Evolutionary conservation across 495 filamentous ascomycete species (phyloP).

Genomic region (Trichoderma parareesei): DNA sequence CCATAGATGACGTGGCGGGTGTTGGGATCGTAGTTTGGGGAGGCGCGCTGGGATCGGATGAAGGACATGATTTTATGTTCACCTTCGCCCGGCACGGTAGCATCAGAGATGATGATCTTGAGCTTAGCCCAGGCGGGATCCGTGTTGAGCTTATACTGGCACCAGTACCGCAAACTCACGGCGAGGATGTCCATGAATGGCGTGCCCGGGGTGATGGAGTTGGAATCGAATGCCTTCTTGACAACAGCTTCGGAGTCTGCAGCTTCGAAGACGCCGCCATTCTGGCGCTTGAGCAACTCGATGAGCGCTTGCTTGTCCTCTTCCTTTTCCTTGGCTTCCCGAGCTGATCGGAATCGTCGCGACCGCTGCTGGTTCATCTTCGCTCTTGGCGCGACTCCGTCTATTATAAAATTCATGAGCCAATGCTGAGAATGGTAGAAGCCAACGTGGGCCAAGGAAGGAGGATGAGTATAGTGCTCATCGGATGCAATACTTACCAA

Average conservation of each 20-base stretch:
- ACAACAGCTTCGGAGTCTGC: slow-evolving; percentile 54
- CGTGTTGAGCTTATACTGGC: slow-evolving; percentile 90
- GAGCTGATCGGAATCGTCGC: slow-evolving; percentile 82
- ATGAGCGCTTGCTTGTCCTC: slow-evolving; percentile 80
- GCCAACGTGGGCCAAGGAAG: background rate
- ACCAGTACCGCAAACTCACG: slow-evolving; percentile 88
- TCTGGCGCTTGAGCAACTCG: slow-evolving; percentile 69
- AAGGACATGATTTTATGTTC: slow-evolving; percentile 99
- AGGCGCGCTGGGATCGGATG: slow-evolving; percentile 82
- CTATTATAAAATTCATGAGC: slow-evolving; percentile 48
- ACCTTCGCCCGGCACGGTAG: slow-evolving; percentile 93
- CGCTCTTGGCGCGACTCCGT: slow-evolving; percentile 87
- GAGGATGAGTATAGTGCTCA: background rate
- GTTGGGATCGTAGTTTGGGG: slow-evolving; percentile 89
- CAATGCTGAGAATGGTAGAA: slow-evolving; percentile 10
- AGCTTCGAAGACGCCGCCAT: slow-evolving; percentile 51
- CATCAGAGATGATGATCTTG: slow-evolving; percentile 97
- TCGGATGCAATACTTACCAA: slow-evolving; percentile 55
- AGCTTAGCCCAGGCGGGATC: slow-evolving; percentile 95
- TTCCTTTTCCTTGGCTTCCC: slow-evolving; percentile 90
- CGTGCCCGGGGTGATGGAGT: slow-evolving; percentile 95
- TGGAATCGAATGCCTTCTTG: slow-evolving; percentile 96
- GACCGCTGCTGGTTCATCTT: slow-evolving; percentile 98
- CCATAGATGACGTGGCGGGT: slow-evolving; percentile 94
- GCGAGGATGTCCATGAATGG: slow-evolving; percentile 98